Evolutionary conservation across 1,284 basidiomycete genomes (phyloP).

Genomic region (Ustilago loliicola): DNA sequence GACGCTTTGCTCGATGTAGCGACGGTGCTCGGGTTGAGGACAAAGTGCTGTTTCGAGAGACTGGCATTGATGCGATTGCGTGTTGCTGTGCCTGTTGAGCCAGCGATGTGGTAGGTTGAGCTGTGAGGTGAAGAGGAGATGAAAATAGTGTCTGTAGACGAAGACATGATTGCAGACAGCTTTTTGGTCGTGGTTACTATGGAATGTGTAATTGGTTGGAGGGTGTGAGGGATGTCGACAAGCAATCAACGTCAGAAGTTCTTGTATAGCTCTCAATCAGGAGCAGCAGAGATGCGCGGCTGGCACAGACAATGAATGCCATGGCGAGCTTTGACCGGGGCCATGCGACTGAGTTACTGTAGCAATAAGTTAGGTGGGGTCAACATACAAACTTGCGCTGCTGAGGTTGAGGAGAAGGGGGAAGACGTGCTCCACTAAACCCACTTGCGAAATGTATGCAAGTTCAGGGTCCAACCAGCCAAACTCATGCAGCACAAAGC

Average conservation of each 20-base stretch:
- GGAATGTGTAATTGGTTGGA: not conserved
- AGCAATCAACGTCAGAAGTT: not conserved
- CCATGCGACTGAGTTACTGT: too few species aligned
- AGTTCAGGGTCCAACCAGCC: constrained; percentile 13
- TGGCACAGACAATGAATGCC: not conserved
- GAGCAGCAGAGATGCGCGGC: not conserved
- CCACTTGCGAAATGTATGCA: constrained; percentile 12
- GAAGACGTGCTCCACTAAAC: constrained; percentile 18
- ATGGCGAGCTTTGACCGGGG: not conserved
- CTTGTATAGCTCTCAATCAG: not conserved
- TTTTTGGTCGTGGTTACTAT: not conserved
- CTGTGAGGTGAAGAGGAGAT: not conserved
- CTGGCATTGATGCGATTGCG: constrained; percentile 29
- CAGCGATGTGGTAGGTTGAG: constrained; percentile 18
- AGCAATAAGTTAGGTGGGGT: not conserved
- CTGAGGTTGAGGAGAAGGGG: not conserved
- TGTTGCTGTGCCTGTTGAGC: constrained; percentile 19
- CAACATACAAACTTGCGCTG: not conserved
- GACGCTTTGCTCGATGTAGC: constrained; percentile 10
- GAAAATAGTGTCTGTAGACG: constrained; percentile 1
- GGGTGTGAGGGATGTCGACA: not conserved
- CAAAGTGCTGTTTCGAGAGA: constrained; percentile 44
- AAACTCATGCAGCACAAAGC: too few species aligned
- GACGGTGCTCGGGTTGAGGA: constrained; percentile 25
- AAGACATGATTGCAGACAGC: not conserved